These are phyloP conservation scores for Eruca vesicaria DNA, from an alignment of 441 rosid genomes.

Conservation along the genomic window DNA sequence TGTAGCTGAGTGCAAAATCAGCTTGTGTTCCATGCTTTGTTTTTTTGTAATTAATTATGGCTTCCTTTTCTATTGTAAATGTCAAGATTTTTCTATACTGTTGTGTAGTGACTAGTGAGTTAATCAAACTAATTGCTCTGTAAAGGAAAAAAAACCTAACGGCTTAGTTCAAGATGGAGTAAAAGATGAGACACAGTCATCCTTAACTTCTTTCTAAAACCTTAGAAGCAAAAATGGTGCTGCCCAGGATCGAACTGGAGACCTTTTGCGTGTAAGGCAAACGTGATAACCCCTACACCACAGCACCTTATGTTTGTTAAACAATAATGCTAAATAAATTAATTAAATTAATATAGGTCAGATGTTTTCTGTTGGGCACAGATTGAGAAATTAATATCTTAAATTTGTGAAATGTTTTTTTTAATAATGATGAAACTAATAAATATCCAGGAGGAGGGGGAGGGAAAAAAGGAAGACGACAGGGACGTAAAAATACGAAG, in stretches of 20 bases:
- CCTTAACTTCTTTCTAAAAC: no score
- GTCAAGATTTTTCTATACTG: not conserved
- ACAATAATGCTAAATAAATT: not conserved
- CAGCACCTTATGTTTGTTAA: slow-evolving; percentile 39
- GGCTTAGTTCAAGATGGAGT: no score
- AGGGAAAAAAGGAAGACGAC: not conserved
- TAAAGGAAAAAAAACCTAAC: not conserved
- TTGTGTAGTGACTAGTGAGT: not conserved
- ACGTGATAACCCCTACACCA: slow-evolving; percentile 95
- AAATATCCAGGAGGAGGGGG: not conserved
- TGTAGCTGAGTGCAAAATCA: not conserved
- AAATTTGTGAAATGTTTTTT: not conserved
- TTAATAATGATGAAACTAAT: not conserved
- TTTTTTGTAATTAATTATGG: not conserved
- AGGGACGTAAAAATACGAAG: slow-evolving; percentile 16
- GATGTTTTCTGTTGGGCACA: not conserved
- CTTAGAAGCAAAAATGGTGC: no score
- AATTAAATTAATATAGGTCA: not conserved
- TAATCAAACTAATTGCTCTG: not conserved
- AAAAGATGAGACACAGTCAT: no score
- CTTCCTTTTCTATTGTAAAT: not conserved
- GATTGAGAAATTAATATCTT: not conserved
- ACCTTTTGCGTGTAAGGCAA: slow-evolving; percentile 77
- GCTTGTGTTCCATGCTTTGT: not conserved
- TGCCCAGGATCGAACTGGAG: slow-evolving; percentile 87